A percentile compares a stretch with the other conserved stretches of the same genome.
Conservation (phyloP, 78 protist genomes). For the Blattamonas nauphoetae region DNA sequence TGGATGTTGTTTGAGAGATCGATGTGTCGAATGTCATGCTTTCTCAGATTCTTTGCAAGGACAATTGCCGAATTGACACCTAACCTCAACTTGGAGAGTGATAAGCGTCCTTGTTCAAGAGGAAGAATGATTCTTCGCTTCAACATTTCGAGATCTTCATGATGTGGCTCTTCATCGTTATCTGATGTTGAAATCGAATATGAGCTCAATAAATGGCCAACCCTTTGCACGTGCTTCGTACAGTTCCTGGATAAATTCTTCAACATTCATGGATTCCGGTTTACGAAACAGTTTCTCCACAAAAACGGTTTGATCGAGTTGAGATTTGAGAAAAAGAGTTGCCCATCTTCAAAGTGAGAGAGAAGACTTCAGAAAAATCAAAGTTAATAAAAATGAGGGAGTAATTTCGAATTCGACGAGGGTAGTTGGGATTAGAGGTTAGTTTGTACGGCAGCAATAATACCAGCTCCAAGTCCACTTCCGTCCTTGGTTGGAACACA, state of each 20-base stretch:
- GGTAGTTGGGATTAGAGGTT: too few relatives aligned
- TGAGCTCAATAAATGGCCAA: background rate
- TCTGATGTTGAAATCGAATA: background rate
- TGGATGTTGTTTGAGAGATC: background rate
- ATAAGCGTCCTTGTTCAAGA: background rate
- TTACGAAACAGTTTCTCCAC: too few relatives aligned
- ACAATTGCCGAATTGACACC: background rate
- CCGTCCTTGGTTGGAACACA: background rate
- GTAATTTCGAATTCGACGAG: too few relatives aligned
- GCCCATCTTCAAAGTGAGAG: too few relatives aligned
- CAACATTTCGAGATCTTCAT: background rate
- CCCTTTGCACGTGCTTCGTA: background rate
- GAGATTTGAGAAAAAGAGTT: too few relatives aligned
- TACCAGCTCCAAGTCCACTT: background rate
- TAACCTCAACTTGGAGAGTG: background rate
- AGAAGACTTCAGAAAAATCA: too few relatives aligned
- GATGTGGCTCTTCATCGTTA: background rate
- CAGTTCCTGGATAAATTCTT: background rate
- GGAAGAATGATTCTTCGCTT: background rate
- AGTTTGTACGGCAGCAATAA: conserved; percentile 2
- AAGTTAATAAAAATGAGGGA: too few relatives aligned
- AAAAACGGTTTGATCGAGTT: too few relatives aligned
- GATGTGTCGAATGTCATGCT: background rate
- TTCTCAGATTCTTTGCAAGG: background rate
- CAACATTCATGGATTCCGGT: background rate